phyloP scores from a whole-genome alignment of 345 rosid species.

The Linum lewisii region DNA sequence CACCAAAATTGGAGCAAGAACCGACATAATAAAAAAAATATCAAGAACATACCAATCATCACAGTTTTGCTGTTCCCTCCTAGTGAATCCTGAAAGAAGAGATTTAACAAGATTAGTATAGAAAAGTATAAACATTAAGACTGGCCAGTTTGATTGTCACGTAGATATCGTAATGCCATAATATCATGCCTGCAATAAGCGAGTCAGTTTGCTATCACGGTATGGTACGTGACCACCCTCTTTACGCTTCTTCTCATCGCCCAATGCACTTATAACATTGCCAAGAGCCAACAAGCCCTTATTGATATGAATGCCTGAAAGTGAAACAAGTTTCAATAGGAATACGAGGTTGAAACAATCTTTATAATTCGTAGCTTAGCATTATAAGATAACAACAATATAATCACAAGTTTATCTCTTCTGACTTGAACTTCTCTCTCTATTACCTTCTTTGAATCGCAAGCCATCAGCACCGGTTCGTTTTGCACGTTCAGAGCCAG shows the following conservation, averaged over 20 bases:
- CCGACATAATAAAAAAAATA: slow-evolving; percentile 1
- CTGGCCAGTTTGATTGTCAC: not conserved
- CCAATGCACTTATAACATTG: slow-evolving; percentile 89
- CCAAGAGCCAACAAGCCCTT: slow-evolving; percentile 94
- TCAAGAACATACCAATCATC: slow-evolving; percentile 75
- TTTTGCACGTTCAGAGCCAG: slow-evolving; percentile 96
- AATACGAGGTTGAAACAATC: too few species aligned
- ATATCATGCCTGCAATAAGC: slow-evolving; percentile 66
- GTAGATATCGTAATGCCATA: not conserved
- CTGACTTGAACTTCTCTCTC: not conserved
- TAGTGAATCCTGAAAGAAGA: slow-evolving; percentile 60
- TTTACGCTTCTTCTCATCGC: slow-evolving; percentile 88
- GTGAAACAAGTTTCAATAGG: not conserved
- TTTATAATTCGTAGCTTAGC: not conserved
- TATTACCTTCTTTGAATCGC: slow-evolving; percentile 91
- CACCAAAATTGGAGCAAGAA: not conserved
- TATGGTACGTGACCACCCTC: slow-evolving; percentile 97
- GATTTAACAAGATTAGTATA: not conserved
- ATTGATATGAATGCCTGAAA: slow-evolving; percentile 80
- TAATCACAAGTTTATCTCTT: not conserved
- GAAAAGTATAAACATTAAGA: not conserved
- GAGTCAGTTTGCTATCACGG: slow-evolving; percentile 98
- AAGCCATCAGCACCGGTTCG: slow-evolving; percentile 93
- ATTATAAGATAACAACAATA: not conserved
- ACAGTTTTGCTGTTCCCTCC: slow-evolving; percentile 98